These are phyloP conservation scores for Ilex asprella DNA, from an alignment of 257 asterid genomes.

Conservation along the genomic window DNA sequence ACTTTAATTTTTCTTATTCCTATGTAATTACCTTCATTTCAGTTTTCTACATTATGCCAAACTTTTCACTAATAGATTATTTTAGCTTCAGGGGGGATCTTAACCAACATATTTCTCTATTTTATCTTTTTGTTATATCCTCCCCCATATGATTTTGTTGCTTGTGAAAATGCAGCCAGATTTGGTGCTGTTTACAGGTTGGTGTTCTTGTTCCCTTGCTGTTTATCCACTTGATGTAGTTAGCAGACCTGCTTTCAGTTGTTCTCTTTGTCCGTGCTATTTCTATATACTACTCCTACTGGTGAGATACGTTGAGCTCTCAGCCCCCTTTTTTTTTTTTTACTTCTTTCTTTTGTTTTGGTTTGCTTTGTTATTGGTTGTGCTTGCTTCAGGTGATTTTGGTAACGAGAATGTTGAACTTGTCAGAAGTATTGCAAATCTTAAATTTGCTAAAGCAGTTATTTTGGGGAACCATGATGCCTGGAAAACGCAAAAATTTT, in stretches of 20 bases:
- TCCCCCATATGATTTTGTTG: slow-evolving; percentile 15
- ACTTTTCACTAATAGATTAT: no score
- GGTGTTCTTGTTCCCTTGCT: slow-evolving; percentile 28
- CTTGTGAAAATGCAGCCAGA: slow-evolving; percentile 76
- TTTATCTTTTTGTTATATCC: background rate
- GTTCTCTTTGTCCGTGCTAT: slow-evolving; percentile 6
- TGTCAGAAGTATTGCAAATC: slow-evolving; percentile 60
- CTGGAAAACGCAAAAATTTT: slow-evolving; percentile 71
- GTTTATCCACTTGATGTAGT: slow-evolving; percentile 5
- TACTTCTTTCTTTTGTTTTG: background rate
- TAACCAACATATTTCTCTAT: background rate
- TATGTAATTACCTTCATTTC: no score
- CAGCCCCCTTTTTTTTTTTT: background rate
- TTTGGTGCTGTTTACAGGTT: slow-evolving; percentile 94
- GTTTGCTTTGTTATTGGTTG: slow-evolving; percentile 19
- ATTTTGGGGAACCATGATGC: slow-evolving; percentile 97
- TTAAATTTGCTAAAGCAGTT: slow-evolving; percentile 65
- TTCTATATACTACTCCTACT: slow-evolving; percentile 9
- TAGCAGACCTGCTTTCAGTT: background rate
- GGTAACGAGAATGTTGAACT: slow-evolving; percentile 89
- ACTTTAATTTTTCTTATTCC: no score
- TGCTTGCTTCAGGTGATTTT: slow-evolving; percentile 74
- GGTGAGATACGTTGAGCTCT: slow-evolving; percentile 12
- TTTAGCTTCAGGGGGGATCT: background rate
- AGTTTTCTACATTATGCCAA: no score